phyloP scores from a whole-genome alignment of 306 rosid species.

The Purshia tridentata region DNA sequence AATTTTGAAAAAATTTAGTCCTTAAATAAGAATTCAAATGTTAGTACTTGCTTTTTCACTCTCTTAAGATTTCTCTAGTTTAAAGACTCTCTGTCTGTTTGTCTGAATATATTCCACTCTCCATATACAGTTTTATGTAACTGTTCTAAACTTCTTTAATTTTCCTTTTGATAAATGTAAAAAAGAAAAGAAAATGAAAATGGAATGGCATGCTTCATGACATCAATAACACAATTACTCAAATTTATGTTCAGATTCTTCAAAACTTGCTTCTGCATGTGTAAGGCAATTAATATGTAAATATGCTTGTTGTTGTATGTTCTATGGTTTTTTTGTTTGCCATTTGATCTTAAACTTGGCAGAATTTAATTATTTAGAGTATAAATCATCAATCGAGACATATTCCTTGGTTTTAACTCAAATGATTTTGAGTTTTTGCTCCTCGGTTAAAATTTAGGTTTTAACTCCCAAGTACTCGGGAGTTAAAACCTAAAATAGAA shows the following conservation, averaged over 20 bases:
- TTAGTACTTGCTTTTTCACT: not conserved
- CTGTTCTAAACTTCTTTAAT: not conserved
- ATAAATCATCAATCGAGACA: too few species aligned
- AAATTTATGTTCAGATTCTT: slow-evolving; percentile 3
- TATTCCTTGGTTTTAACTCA: too few species aligned
- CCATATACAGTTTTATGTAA: not conserved
- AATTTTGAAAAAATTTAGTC: not conserved
- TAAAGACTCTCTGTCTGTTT: not conserved
- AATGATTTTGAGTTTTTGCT: too few species aligned
- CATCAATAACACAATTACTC: not conserved
- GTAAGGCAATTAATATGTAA: not conserved
- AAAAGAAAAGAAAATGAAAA: not conserved
- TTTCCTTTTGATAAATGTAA: not conserved
- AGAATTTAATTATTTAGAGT: too few species aligned
- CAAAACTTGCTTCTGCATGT: not conserved
- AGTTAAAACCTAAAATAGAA: too few species aligned
- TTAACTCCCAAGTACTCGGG: too few species aligned
- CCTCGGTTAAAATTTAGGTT: too few species aligned
- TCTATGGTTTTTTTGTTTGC: too few species aligned
- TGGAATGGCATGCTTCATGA: not conserved
- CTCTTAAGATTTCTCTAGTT: not conserved
- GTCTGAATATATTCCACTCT: not conserved
- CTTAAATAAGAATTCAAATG: not conserved
- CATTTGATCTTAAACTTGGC: too few species aligned
- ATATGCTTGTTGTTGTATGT: not conserved